Conservation (phyloP, 169 alveolate genomes). For the Pseudocohnilembus persalinus region DNA sequence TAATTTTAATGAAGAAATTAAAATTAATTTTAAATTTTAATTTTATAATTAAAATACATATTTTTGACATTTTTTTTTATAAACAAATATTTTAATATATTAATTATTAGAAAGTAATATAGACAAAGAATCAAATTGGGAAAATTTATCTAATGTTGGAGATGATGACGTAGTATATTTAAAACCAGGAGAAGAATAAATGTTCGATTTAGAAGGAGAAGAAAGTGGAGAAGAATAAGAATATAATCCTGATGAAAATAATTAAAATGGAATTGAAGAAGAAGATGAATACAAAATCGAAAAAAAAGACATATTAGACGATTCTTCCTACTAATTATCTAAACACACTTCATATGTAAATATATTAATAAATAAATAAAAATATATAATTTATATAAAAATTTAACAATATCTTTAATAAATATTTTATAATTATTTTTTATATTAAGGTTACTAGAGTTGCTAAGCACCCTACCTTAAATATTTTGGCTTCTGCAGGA, state of each 20-base stretch:
- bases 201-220: slow-evolving; percentile 5
- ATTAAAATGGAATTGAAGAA: slow-evolving; percentile 1
- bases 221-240: slow-evolving; percentile 1
- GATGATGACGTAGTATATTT: slow-evolving; percentile 33
- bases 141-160: slow-evolving; percentile 15
- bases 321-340: neutral
- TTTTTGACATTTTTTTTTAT: too few species aligned
- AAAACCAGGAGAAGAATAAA: slow-evolving; percentile 21
- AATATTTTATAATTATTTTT: slow-evolving; percentile 17
- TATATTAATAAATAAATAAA: neutral
- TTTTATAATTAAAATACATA: too few species aligned
- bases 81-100: too few species aligned
- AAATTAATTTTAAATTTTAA: too few species aligned
- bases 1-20: too few species aligned
- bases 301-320: slow-evolving; percentile 23
- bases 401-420: too few species aligned
- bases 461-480: slow-evolving; percentile 19
- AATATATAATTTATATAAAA: slow-evolving; percentile 1
- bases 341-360: slow-evolving; percentile 13
- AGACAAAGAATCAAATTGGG: slow-evolving; percentile 32
- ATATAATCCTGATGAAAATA: slow-evolving; percentile 17
- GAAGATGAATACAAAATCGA: slow-evolving; percentile 36
- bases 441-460: slow-evolving; percentile 50
- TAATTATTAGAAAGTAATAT: too few species aligned
- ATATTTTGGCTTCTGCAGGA: slow-evolving; percentile 51